These are phyloP conservation scores for Heteromeles arbutifolia DNA, from an alignment of 306 rosid genomes.

Conservation along the genomic window DNA sequence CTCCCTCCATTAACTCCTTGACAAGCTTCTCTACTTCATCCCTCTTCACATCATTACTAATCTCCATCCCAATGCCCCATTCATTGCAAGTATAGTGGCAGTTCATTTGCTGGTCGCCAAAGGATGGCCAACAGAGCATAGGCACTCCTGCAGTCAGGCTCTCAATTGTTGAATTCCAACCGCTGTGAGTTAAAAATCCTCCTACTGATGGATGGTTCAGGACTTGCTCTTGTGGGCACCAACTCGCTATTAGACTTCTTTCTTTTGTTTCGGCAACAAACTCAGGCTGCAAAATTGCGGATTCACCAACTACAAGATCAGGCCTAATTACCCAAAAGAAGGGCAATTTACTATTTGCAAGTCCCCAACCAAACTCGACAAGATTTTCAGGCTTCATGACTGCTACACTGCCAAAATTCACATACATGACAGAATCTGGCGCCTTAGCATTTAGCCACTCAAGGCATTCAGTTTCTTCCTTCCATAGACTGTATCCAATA, in stretches of 20 bases:
- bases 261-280: background rate
- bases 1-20: background rate
- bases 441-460: background rate
- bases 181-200: background rate
- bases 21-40: background rate
- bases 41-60: background rate
- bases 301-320: background rate
- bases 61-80: conserved; percentile 5
- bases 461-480: background rate
- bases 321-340: conserved; percentile 4
- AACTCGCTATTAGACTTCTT: background rate
- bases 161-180: background rate
- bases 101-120: background rate
- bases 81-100: background rate
- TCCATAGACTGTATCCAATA: background rate
- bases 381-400: background rate
- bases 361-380: conserved; percentile 1
- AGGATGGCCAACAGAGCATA: conserved; percentile 8
- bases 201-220: background rate
- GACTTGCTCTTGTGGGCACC: conserved; percentile 5
- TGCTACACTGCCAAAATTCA: background rate
- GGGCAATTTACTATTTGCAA: background rate
- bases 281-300: background rate
- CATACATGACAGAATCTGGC: background rate
- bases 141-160: background rate